phyloP scores from a whole-genome alignment of 139 green algal species.

The Haematococcus sp. region DNA sequence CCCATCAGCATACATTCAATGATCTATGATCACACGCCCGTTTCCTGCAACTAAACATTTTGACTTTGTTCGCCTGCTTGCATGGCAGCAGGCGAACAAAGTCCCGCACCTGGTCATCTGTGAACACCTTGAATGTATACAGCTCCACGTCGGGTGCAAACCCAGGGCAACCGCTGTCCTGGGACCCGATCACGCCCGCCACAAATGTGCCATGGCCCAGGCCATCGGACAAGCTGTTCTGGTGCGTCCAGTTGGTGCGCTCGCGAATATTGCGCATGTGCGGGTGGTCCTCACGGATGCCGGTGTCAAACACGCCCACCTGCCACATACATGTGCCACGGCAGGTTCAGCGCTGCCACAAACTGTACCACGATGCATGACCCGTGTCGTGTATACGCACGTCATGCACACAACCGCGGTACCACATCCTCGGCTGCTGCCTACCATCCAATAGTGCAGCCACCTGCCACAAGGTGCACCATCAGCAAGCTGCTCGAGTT shows the following conservation, averaged over 20 bases:
- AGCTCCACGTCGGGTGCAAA: conserved; percentile 93
- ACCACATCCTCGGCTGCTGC: too few relatives aligned
- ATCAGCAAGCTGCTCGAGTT: too few relatives aligned
- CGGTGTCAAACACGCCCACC: conserved; percentile 97
- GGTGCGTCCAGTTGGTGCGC: conserved; percentile 97
- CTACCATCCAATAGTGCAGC: too few relatives aligned
- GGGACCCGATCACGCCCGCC: conserved; percentile 86
- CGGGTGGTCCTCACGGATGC: conserved; percentile 84
- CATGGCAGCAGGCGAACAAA: too few relatives aligned
- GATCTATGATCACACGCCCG: background rate
- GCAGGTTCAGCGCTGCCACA: background rate
- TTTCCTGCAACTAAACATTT: background rate
- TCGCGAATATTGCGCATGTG: conserved; percentile 96
- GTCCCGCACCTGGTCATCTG: conserved; percentile 75
- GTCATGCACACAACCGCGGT: too few relatives aligned
- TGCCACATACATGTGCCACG: conserved; percentile 19
- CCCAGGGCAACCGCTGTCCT: conserved; percentile 78
- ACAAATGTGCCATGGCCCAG: conserved; percentile 97
- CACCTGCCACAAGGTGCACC: too few relatives aligned
- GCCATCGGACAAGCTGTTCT: conserved; percentile 89
- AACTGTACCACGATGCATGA: background rate
- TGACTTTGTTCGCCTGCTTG: background rate
- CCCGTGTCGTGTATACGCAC: too few relatives aligned
- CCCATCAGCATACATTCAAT: too few relatives aligned
- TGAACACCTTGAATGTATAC: conserved; percentile 94